Evolutionary conservation across 2,329 filamentous ascomycete species (phyloP), one percentile per base, ranked within the genome.

Genomic region (Pseudogymnoascus sp.): DNA sequence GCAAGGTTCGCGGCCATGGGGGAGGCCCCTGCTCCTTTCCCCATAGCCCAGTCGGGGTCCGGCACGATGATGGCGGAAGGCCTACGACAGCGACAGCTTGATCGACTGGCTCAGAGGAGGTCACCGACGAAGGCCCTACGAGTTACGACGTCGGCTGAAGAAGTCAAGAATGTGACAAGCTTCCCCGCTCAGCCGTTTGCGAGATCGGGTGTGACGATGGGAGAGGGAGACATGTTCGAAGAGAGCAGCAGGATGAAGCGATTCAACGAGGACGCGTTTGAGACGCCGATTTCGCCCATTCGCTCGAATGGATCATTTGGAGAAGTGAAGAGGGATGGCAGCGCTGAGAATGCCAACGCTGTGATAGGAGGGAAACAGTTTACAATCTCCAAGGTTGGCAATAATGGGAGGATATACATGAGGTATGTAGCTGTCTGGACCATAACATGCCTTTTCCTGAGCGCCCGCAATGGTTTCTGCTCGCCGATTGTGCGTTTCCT

Each of bases 381-480:
- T 72, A 86, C 88, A 1, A 89, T 93, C 61, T 85, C 87, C 59
- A 92, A 92, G 73, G 89, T 93, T 64, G 89, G 89, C 25, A 89
- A 91, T 72, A 91, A 92, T 74, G 89, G 89, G 39, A 86, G 87
- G 72, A 90, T 93, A 74, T 93, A 91, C 74, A 73, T 93, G 67
- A 89, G 88, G 88, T 92, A 64, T 65, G 62, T 59, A 63, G 59
- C 61, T 65, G 61, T 55, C 61, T 64, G 61, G 65, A 64, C 60
- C 60, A 61, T 61, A 64, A 55, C 59, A 63, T 66, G 63, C 67
- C 61, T 42, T 60, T 35, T 45, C 48, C 62, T 62, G 42, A n/a
- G 15, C 33, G 59, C 69, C 69, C 65, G 72, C 62, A 61, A 40
- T 52, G 45, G 25, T 37, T 64, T 42, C 60, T 75, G 74, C 64